A percentile compares a stretch with the other conserved stretches of the same genome.
Evolutionary conservation across 2,329 filamentous ascomycete genomes (phyloP).

Genomic region (Neospermospora avenae): DNA sequence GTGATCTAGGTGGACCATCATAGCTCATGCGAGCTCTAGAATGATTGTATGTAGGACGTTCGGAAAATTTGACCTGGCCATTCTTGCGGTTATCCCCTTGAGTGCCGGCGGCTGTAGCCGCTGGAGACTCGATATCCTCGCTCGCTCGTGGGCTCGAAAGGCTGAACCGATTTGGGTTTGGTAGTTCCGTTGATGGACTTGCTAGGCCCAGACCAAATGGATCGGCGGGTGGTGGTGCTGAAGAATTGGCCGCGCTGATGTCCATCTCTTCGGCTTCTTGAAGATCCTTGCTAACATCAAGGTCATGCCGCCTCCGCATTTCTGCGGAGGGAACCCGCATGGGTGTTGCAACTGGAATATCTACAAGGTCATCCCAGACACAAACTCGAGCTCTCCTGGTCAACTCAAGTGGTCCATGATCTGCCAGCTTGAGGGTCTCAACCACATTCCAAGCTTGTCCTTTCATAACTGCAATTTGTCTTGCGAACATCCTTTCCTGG

Average conservation of each 20-base stretch:
- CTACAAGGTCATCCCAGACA: conserved; percentile 97
- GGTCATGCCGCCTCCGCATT: conserved; percentile 63
- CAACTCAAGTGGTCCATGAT: conserved; percentile 90
- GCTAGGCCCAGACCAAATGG: conserved; percentile 41
- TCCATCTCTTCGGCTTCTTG: conserved; percentile 79
- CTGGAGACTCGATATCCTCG: conserved; percentile 28
- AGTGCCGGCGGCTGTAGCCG: conserved; percentile 15
- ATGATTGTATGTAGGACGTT: conserved; percentile 27
- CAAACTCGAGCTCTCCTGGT: conserved; percentile 88
- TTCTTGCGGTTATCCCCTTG: conserved; percentile 20
- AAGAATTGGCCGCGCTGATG: conserved; percentile 68
- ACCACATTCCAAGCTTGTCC: conserved; percentile 99
- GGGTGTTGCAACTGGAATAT: conserved; percentile 90
- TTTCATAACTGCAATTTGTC: conserved; percentile 98
- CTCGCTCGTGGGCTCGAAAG: conserved; percentile 45
- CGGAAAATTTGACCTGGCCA: conserved; percentile 30
- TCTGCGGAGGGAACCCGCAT: conserved; percentile 84
- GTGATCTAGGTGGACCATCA: conserved; percentile 32
- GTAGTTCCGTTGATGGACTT: conserved; percentile 61
- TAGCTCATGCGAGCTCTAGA: conserved; percentile 34
- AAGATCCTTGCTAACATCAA: conserved; percentile 40
- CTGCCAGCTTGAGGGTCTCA: conserved; percentile 87
- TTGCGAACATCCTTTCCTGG: conserved; percentile 98
- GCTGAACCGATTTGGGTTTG: conserved; percentile 74
- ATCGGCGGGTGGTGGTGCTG: conserved; percentile 60